Base-by-base conservation (phyloP, 106 monocot genomes). In the Xerophyta viscosa region DNA sequence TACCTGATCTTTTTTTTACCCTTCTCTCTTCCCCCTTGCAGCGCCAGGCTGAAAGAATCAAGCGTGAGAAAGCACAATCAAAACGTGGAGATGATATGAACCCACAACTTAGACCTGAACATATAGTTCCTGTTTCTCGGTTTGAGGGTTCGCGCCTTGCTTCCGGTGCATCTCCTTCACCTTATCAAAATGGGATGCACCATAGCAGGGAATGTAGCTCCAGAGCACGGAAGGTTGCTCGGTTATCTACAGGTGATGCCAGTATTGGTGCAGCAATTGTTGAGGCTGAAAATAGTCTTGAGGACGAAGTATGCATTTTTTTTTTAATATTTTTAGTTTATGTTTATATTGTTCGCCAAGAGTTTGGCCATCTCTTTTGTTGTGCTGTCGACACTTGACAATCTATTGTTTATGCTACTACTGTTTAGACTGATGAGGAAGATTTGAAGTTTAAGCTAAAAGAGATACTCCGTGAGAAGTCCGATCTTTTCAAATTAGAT, bases 1-100 rank as follows among this genome's bases (percentile, higher is more conserved):
- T 1, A 2, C 2, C 17, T 2, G 2, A 2, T 23, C 17, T 47
- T 47, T 8, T n/a, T n/a, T n/a, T n/a, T n/a, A n/a, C n/a, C n/a
- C n/a, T n/a, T n/a, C n/a, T n/a, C n/a, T n/a, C n/a, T n/a, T n/a
- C n/a, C n/a, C n/a, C 71, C 17, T 69, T 60, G 12, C 67, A 98
- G 98, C 81, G 98, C 27, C 98, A 98, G 72, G 61, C 89, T 19
- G 90, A 98, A 50, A 89, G 98, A 73, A 80, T 77, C 39, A 90
- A 77, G 66, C 81, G 98, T 13, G 85, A 79, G 29, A 98, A 90
- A 62, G 74, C 62, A 17, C 89, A 98, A 46, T 67, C 82, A 69
- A 86, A 62, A 58, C 60, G 90, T 56, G 81, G 98, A 43, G 90
- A 98, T 77, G 89, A 98, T 56, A 47, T 77, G 50, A 79, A 98